Percentiles rank a stretch among this genome's conserved stretches.
These are phyloP conservation scores for Acephala macrosclerotiorum DNA, from an alignment of 2,329 filamentous ascomycete genomes.

Conservation along the genomic window DNA sequence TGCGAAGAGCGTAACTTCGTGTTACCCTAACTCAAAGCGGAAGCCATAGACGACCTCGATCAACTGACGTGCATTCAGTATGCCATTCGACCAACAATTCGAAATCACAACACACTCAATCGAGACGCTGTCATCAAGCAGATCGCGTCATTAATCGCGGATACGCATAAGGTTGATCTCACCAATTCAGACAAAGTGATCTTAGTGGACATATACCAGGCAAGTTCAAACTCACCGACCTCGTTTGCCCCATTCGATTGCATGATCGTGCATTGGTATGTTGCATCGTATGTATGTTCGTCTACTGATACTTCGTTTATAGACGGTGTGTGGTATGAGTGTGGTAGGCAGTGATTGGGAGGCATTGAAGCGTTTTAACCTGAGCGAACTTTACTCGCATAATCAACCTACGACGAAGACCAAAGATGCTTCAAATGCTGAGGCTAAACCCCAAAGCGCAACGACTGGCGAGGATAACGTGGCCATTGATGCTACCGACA, in stretches of 20 bases:
- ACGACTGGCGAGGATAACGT: constrained; percentile 35
- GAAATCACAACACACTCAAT: constrained; percentile 74
- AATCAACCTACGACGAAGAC: constrained; percentile 25
- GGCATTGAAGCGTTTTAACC: constrained; percentile 76
- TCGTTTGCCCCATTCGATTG: neutral
- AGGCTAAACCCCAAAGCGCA: constrained; percentile 35
- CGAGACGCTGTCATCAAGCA: constrained; percentile 74
- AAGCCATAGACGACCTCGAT: constrained; percentile 15
- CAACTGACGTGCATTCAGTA: constrained; percentile 60
- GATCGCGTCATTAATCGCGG: constrained; percentile 58
- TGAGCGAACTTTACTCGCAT: constrained; percentile 72
- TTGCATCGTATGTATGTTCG: constrained; percentile 23
- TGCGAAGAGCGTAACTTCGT: neutral
- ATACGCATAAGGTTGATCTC: constrained; percentile 79
- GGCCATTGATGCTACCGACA: constrained; percentile 19
- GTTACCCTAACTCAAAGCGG: constrained; percentile 11
- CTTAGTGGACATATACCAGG: constrained; percentile 82
- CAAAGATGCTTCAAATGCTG: constrained; percentile 24
- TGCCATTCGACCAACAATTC: constrained; percentile 81
- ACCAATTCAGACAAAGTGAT: constrained; percentile 79
- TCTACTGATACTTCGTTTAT: constrained; percentile 33
- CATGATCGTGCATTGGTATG: constrained; percentile 26
- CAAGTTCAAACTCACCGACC: constrained; percentile 47
- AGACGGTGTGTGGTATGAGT: constrained; percentile 81
- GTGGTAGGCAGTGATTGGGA: constrained; percentile 78